Evolutionary conservation across 768 basidiomycete species (phyloP).

Genomic region (Pluteus cervinus): DNA sequence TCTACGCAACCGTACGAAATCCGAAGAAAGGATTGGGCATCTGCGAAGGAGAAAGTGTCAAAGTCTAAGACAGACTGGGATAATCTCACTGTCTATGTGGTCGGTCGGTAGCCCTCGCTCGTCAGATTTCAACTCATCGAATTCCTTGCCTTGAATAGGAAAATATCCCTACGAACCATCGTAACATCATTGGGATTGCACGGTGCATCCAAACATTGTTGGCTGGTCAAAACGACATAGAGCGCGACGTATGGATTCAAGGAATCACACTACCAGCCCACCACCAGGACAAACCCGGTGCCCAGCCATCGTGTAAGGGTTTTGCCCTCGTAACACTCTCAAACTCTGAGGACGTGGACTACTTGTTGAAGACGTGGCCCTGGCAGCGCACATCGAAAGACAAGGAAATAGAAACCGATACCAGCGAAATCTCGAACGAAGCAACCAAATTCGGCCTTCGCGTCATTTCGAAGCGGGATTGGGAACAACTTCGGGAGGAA

Average conservation of each 20-base stretch:
- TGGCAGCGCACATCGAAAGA: conserved; percentile 36
- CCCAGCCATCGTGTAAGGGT: conserved; percentile 58
- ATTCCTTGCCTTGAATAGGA: conserved; percentile 40
- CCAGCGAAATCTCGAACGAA: conserved; percentile 35
- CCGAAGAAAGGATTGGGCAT: conserved; percentile 43
- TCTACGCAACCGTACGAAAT: conserved; percentile 59
- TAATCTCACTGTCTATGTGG: conserved; percentile 59
- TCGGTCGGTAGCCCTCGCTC: conserved; percentile 25
- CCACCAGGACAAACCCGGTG: conserved; percentile 51
- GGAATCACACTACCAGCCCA: conserved; percentile 54
- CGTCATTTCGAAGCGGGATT: conserved; percentile 45
- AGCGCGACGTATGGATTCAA: no score
- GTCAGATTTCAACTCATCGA: neutral
- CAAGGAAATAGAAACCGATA: conserved; percentile 1
- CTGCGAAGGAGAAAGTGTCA: conserved; percentile 11
- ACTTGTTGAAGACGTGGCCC: conserved; percentile 49
- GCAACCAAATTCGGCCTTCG: conserved; percentile 59
- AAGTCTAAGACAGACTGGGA: conserved; percentile 51
- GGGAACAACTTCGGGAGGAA: conserved; percentile 62
- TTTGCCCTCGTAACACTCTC: conserved; percentile 67
- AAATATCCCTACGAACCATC: conserved; percentile 53
- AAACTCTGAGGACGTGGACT: conserved; percentile 28
- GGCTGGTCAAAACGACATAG: no score
- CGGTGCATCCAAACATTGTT: conserved; percentile 38
- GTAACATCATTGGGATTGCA: conserved; percentile 43